These are phyloP conservation scores for Leptodontidium sp. DNA, from an alignment of 2,329 filamentous ascomycete species.

Conservation along the genomic window DNA sequence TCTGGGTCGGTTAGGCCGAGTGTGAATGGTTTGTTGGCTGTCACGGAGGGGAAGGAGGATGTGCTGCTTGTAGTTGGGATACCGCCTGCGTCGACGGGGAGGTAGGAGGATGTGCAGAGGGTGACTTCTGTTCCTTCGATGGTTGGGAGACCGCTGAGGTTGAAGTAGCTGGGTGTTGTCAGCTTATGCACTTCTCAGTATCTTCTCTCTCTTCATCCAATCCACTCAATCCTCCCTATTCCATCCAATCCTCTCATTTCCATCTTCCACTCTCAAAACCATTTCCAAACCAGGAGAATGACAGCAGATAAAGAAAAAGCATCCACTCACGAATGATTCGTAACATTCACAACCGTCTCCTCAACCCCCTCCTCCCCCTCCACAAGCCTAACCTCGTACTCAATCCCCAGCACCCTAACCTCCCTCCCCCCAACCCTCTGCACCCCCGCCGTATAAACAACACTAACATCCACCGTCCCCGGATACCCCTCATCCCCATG, in stretches of 20 bases:
- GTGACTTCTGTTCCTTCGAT: constrained; percentile 69
- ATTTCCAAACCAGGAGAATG: background rate
- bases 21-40: constrained; percentile 72
- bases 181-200: background rate
- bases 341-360: constrained; percentile 93
- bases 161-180: constrained; percentile 64
- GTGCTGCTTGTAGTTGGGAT: constrained; percentile 76
- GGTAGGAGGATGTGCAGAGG: constrained; percentile 68
- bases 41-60: constrained; percentile 67
- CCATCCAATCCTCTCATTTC: too few relatives aligned
- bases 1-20: constrained; percentile 72
- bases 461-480: constrained; percentile 78
- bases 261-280: too few relatives aligned
- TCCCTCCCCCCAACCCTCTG: constrained; percentile 63
- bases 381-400: constrained; percentile 87
- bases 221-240: too few relatives aligned
- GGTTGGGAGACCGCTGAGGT: constrained; percentile 62
- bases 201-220: too few relatives aligned
- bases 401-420: constrained; percentile 79
- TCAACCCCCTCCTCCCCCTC: constrained; percentile 66
- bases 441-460: constrained; percentile 81
- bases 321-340: constrained; percentile 83
- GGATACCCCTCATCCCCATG: constrained; percentile 93
- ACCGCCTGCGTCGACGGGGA: constrained; percentile 75
- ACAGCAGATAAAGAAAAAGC: background rate